Percentiles rank a stretch among this genome's conserved stretches.
Conservation (phyloP, 441 rosid species). For the Manihot esculenta region DNA sequence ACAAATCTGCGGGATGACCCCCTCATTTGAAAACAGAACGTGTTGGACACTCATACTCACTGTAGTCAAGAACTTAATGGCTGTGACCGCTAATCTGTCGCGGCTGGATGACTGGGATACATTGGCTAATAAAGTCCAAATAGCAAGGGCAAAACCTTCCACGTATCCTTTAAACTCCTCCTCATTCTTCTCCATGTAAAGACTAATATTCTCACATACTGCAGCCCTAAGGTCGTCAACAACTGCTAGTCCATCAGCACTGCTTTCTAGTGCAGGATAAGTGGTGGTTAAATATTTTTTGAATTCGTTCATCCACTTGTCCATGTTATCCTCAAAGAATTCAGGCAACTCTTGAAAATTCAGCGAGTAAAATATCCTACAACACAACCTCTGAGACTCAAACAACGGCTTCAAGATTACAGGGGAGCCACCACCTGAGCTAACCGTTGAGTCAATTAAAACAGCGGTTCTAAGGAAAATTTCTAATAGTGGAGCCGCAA, state of each 20-base stretch:
- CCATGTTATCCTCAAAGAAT: constrained; percentile 95
- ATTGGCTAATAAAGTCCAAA: constrained; percentile 80
- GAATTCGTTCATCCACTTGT: constrained; percentile 87
- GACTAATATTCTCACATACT: constrained; percentile 88
- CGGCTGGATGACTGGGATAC: constrained; percentile 71
- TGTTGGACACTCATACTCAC: constrained; percentile 96
- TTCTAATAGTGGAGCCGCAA: constrained; percentile 65
- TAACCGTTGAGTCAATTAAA: constrained; percentile 52
- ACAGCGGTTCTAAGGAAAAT: constrained; percentile 60
- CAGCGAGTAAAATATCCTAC: constrained; percentile 79
- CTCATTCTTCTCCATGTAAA: constrained; percentile 93
- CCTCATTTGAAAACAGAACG: constrained; percentile 67
- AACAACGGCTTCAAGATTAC: constrained; percentile 52
- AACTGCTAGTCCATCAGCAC: constrained; percentile 47
- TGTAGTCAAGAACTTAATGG: constrained; percentile 90
- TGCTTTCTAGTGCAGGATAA: constrained; percentile 62
- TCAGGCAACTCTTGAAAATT: constrained; percentile 94
- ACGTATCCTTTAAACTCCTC: constrained; percentile 77
- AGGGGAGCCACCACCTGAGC: constrained; percentile 49
- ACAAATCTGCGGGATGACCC: constrained; percentile 80
- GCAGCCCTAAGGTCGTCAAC: constrained; percentile 85
- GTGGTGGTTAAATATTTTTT: constrained; percentile 59
- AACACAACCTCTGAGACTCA: constrained; percentile 86
- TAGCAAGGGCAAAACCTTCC: constrained; percentile 72
- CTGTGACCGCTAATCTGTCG: constrained; percentile 77